Evolutionary conservation across 495 filamentous ascomycete species (phyloP), one percentile per base, ranked within the genome.

Genomic region (Thermothielavioides terrestris): DNA sequence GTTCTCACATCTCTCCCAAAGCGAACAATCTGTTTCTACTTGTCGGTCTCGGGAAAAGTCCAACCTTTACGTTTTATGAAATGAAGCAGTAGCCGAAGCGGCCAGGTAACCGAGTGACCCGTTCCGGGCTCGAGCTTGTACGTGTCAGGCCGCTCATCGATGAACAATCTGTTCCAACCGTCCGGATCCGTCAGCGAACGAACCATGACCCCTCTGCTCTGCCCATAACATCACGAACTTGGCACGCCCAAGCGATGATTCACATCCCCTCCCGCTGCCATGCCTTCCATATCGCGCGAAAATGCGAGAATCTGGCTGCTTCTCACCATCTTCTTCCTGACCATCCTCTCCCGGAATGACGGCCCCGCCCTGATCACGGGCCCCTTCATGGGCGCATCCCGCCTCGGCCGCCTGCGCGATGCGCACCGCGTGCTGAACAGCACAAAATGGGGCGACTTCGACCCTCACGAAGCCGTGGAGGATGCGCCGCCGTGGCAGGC

Each of bases 371-470:
- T 73, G 52, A 64, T 67, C 50, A 62, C 68, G 4, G 61, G 62
- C 1, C 69, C 69, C 12, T 58, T 67, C 17, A 50, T 68, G 31
- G 60, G 64, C 26, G 60, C 65, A 25, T 62, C 66, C 41, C 67
- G 69, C 25, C 55, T 74, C 10, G 59, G 58, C 7, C 69, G 65
- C 28, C 68, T 89, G 61, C 71, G 74, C 49, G 65, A 77, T 51
- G 78, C 79, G 37, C 76, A 89, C 42, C 68, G 70, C 28, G 63
- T 88, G 26, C 69, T 95, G 21, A 87, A 88, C 58, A 77, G 71
- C 52, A 84, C 87, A 17, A 68, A 69, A 52, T 92, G 88, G 77
- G 80, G 81, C 47, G 85, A 86, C 63, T 86, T 92, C 50, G 64
- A 82, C 47, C 77, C 82, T 4, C 58, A 56, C 20, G 59, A 50